Conservation (phyloP, 1,284 basidiomycete species). For the Ustilago bromivora region DNA sequence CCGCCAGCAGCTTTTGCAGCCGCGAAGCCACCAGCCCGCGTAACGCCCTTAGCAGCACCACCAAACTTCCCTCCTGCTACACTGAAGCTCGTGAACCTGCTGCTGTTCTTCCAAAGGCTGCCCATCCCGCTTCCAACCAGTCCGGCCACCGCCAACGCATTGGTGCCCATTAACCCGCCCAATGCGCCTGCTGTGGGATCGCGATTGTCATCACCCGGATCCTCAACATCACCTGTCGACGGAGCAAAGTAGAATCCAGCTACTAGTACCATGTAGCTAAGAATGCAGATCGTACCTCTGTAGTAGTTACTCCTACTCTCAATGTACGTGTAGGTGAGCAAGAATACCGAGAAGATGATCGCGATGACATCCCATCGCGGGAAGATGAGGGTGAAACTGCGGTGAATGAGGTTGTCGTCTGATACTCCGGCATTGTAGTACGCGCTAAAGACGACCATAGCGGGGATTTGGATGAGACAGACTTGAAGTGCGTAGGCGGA, state of each 20-base stretch:
- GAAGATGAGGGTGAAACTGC: slow-evolving; percentile 79
- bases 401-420: slow-evolving; percentile 47
- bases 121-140: slow-evolving; percentile 5
- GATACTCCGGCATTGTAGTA: slow-evolving; percentile 86
- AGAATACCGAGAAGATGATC: slow-evolving; percentile 82
- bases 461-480: slow-evolving; percentile 95
- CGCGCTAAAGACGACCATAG: slow-evolving; percentile 98
- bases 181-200: background rate
- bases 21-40: slow-evolving; percentile 11
- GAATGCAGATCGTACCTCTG: slow-evolving; percentile 67
- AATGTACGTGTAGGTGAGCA: slow-evolving; percentile 98
- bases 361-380: slow-evolving; percentile 98
- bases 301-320: slow-evolving; percentile 95
- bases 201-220: slow-evolving; percentile 53
- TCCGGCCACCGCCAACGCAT: slow-evolving; percentile 3
- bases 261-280: slow-evolving; percentile 65
- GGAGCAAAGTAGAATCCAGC: slow-evolving; percentile 69
- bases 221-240: slow-evolving; percentile 56
- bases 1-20: slow-evolving; percentile 5
- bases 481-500: slow-evolving; percentile 99
- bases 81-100: slow-evolving; percentile 19
- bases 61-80: slow-evolving; percentile 39
- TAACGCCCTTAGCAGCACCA: slow-evolving; percentile 11
- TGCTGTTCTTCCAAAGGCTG: background rate
- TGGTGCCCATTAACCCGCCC: background rate